Base-by-base conservation (phyloP, 257 asterid species). In the Penstemon eatonii region DNA sequence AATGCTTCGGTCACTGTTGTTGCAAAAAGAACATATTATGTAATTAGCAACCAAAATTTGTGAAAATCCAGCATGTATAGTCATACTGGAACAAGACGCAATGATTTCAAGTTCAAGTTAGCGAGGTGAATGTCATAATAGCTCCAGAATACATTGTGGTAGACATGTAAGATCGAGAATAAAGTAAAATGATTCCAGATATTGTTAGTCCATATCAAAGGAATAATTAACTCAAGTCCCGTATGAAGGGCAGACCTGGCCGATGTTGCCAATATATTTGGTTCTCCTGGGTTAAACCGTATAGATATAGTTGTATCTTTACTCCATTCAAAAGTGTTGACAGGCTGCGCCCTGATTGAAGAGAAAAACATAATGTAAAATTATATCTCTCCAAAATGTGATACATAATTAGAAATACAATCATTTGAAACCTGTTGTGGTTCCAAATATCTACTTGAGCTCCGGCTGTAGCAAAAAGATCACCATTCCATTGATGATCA, bases 371-470 rank as follows among this genome's bases (percentile, higher is more conserved):
- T 46, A 53, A 63, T 44, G 42, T 67, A 56, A 76, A 67, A 38
- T 38, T 46, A 38, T 40, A 13, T 50, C 46, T 61, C 62, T 46
- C 50, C 60, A 42, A 44, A 43, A 54, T 58, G 40, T 42, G 42
- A 54, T 4, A 41, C 49, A 0, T 5, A 36, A 50, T 41, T 53
- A 44, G 42, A 65, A 49, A 46, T 39, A 37, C 43, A 12, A 56
- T 65, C 41, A 56, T 37, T 71, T 58, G 33, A 68, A 63, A 87
- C 97, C 97, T 90, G 93, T 85, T 87, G 78, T 88, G 97, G 84
- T 94, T 86, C 99, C 99, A 94, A 70, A 91, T 84, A 67, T 91
- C 96, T 56, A 94, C 85, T 86, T 91, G 96, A 79, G 97, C 96
- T 73, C 97, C 96, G 56, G 91, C 97, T 10, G 97, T 91, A 58